Evolutionary conservation across 768 basidiomycete genomes (phyloP), one percentile per base, ranked within the genome.

Genomic region (Galerina sulciceps): DNA sequence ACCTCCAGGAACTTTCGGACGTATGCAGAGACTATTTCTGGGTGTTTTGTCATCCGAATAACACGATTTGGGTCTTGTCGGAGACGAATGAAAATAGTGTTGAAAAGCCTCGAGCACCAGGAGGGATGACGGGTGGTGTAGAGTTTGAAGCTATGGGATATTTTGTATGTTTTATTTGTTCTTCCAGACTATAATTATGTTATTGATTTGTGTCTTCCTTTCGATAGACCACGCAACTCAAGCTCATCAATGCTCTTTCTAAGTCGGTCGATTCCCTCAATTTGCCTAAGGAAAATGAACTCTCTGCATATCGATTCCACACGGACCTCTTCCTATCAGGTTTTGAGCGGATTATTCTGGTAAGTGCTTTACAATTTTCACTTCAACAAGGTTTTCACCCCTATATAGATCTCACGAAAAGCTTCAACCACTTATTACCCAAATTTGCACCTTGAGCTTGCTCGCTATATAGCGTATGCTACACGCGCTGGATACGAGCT

Each of bases 61-160:
- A 99, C 65, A 87, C 88, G 0, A 87, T 99, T 50, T 98, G 96
- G 96, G 79, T 87, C 17, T 75, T 97, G 17, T 72, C 81, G 8
- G 90, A 96, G 65, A 89, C 92, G 2, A 93, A 98, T 69, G 90
- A 94, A 69, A 83, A 76, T 2, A 84, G 85, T 59, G 93, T 94
- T 4, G 96, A 97, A 74, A 91, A 88, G 68, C 94, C 94, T 13
- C 82, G 91, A 56, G 96, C 97, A 11, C 97, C 97, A 2, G 94
- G 95, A 5, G 96, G 97, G 14, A 98, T 99, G 88, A 98, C 97
- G 0, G 97, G 96, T 6, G 97, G 97, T 5, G 97, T 99, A 11
- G 97, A 99, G 69, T 96, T 89, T 69, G 97, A 99, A 75, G 96
- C 96, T 4, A 96, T 98, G 88, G 83, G 84, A 14, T 99, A 98